A percentile compares a stretch with the other conserved stretches of the same genome.
These are phyloP conservation scores for Coffea canephora DNA, from an alignment of 257 asterid genomes.

Conservation along the genomic window DNA sequence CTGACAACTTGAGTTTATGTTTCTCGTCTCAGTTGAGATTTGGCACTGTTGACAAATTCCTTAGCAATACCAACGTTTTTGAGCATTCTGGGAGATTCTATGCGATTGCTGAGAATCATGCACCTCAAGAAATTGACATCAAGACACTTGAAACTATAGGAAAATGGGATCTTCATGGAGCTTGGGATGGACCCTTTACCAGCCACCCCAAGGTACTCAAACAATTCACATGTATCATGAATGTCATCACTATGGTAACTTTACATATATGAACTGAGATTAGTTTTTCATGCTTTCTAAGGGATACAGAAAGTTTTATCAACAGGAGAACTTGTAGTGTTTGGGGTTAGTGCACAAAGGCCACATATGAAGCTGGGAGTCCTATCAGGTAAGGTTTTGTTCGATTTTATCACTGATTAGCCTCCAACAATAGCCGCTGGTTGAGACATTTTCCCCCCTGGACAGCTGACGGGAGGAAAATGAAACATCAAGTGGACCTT, in stretches of 20 bases:
- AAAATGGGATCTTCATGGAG: conserved; percentile 48
- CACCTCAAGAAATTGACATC: conserved; percentile 62
- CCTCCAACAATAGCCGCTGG: no score
- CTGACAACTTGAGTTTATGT: neutral
- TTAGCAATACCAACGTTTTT: conserved; percentile 60
- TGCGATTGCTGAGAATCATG: conserved; percentile 56
- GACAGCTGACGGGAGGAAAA: conserved; percentile 49
- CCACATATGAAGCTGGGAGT: conserved; percentile 66
- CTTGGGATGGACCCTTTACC: conserved; percentile 68
- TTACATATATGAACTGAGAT: neutral
- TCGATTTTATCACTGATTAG: neutral
- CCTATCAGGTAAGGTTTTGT: conserved; percentile 44
- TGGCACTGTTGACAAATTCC: conserved; percentile 43
- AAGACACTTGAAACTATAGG: conserved; percentile 40
- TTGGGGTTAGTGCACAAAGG: conserved; percentile 49
- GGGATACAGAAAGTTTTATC: conserved; percentile 51
- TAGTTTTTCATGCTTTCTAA: neutral
- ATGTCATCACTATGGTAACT: neutral
- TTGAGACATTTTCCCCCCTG: no score
- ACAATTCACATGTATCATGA: neutral
- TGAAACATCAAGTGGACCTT: conserved; percentile 56
- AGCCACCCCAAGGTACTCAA: conserved; percentile 67
- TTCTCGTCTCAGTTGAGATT: conserved; percentile 48
- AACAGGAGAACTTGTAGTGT: conserved; percentile 59
- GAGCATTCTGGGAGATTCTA: conserved; percentile 62